phyloP scores from a whole-genome alignment of 2,329 filamentous ascomycete species.

The Fusarium dimerum region DNA sequence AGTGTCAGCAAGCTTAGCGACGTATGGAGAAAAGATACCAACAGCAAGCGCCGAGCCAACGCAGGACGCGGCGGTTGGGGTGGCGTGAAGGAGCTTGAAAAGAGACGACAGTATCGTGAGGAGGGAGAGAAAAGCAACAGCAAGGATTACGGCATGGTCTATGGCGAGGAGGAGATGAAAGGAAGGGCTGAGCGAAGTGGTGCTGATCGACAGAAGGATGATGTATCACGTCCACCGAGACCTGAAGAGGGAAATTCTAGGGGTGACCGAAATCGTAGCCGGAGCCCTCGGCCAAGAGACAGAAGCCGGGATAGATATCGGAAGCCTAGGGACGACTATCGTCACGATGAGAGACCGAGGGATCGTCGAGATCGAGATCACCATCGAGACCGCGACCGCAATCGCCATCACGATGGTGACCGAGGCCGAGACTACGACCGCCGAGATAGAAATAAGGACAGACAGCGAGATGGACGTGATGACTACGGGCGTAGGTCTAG shows the following conservation, averaged over 20 bases:
- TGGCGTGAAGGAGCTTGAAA: conserved; percentile 84
- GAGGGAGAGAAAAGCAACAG: conserved; percentile 50
- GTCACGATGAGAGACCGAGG: conserved; percentile 30
- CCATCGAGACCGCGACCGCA: conserved; percentile 27
- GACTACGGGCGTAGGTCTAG: conserved; percentile 21
- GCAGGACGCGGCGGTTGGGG: conserved; percentile 76
- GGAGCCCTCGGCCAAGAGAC: conserved; percentile 18
- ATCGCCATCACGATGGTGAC: conserved; percentile 32
- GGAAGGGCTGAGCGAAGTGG: conserved; percentile 47
- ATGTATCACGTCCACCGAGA: conserved; percentile 7
- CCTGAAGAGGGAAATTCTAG: conserved; percentile 11
- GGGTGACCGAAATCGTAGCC: conserved; percentile 19
- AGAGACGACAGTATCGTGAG: conserved; percentile 85
- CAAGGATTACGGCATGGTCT: conserved; percentile 74
- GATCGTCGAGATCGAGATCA: conserved; percentile 27
- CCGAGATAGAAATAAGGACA: conserved; percentile 13
- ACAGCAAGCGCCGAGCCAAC: conserved; percentile 69
- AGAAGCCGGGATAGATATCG: conserved; percentile 30
- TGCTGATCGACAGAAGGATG: conserved; percentile 26
- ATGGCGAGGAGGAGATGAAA: conserved; percentile 71
- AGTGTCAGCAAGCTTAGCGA: conserved; percentile 87
- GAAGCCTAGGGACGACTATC: conserved; percentile 25
- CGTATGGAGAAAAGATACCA: conserved; percentile 83
- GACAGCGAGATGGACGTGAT: conserved; percentile 23
- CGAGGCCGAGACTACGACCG: conserved; percentile 25